Conservation (phyloP, 306 rosid genomes). For the Cyclanthera cordifolia region DNA sequence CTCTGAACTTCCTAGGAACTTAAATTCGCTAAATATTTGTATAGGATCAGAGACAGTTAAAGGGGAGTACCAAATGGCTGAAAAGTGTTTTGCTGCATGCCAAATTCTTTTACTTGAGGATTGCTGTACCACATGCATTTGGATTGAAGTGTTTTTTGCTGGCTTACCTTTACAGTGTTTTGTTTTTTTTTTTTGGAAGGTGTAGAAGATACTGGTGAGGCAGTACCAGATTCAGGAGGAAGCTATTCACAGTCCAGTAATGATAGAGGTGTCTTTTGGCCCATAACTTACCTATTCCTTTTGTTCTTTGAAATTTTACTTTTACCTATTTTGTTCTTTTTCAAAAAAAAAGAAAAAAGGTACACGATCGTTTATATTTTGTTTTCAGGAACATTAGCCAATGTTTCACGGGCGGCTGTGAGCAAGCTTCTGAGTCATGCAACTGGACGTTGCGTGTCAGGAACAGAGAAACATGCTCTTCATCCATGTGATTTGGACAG, state of each 20-base stretch:
- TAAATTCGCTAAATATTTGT: background rate
- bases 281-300: background rate
- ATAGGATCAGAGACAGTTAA: background rate
- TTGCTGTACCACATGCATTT: background rate
- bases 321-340: too few relatives aligned
- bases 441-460: constrained; percentile 16
- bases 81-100: background rate
- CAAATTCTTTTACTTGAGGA: background rate
- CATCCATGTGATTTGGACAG: constrained; percentile 17
- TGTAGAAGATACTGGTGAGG: constrained; percentile 9
- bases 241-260: constrained; percentile 6
- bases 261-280: constrained; percentile 10
- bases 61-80: background rate
- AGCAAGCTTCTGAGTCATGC: constrained; percentile 25
- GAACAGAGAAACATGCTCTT: constrained; percentile 14
- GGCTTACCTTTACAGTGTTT: background rate
- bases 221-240: constrained; percentile 11
- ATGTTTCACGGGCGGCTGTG: constrained; percentile 32
- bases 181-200: too few relatives aligned
- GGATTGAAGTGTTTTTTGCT: background rate
- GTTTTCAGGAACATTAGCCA: constrained; percentile 27
- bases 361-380: background rate
- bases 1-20: background rate
- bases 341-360: too few relatives aligned
- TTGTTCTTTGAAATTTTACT: background rate